A percentile compares a stretch with the other conserved stretches of the same genome.
phyloP scores from a whole-genome alignment of 371 early-diverging fungal genomes.

The Rhizomucor pusillus region DNA sequence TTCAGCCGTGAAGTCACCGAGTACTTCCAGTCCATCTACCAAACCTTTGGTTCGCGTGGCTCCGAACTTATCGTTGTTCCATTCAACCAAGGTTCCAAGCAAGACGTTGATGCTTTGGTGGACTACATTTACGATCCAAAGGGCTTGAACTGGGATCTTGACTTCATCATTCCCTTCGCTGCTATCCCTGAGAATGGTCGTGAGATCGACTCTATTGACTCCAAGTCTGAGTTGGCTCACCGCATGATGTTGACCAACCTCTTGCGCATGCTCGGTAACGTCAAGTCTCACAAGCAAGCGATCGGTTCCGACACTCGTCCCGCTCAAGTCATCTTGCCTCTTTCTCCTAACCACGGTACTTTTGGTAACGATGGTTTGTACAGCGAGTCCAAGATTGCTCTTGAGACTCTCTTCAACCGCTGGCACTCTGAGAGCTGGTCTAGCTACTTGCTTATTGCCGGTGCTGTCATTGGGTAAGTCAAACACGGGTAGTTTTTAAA shows the following conservation, averaged over 20 bases:
- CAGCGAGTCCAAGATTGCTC: constrained; percentile 90
- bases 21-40: constrained; percentile 89
- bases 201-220: constrained; percentile 85
- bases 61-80: constrained; percentile 90
- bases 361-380: constrained; percentile 95
- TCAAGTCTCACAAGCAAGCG: constrained; percentile 82
- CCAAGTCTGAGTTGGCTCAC: constrained; percentile 87
- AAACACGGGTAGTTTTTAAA: too few relatives aligned
- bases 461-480: constrained; percentile 86
- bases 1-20: constrained; percentile 81
- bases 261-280: constrained; percentile 76
- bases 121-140: constrained; percentile 86
- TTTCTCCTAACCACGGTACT: constrained; percentile 96
- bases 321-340: constrained; percentile 87
- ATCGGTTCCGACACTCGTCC: constrained; percentile 83
- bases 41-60: constrained; percentile 85
- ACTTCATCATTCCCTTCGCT: constrained; percentile 94
- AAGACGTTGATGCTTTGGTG: constrained; percentile 79
- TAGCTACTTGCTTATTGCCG: constrained; percentile 84
- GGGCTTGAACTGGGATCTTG: constrained; percentile 91
- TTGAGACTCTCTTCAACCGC: constrained; percentile 90
- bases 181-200: constrained; percentile 90
- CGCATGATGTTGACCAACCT: constrained; percentile 92
- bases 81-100: constrained; percentile 91
- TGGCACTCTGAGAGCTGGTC: constrained; percentile 94